Evolutionary conservation across 106 monocot species (phyloP).

Genomic region (Phalaenopsis equestris): DNA sequence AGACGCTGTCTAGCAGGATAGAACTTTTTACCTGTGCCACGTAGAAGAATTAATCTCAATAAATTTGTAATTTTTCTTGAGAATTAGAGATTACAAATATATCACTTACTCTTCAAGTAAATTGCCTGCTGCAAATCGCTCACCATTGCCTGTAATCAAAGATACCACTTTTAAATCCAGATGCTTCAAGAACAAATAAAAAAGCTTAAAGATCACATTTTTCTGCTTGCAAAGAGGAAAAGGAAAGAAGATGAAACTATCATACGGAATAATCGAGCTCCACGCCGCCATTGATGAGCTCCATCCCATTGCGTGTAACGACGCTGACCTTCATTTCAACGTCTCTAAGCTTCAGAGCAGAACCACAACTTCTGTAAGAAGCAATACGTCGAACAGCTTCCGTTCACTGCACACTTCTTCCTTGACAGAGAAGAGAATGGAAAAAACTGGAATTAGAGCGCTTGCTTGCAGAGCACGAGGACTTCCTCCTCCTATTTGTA

Average conservation of each 20-base stretch:
- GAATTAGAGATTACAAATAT: too few species aligned
- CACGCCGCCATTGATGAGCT: constrained; percentile 44
- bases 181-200: neutral
- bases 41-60: neutral
- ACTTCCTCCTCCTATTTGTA: neutral
- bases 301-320: constrained; percentile 39
- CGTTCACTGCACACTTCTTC: neutral
- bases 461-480: neutral
- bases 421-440: neutral
- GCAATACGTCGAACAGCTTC: too few species aligned
- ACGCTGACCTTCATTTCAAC: constrained; percentile 38
- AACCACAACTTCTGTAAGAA: too few species aligned
- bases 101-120: constrained; percentile 48
- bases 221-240: too few species aligned
- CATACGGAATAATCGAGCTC: constrained; percentile 40
- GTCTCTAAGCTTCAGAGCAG: neutral
- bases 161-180: neutral
- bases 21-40: constrained; percentile 57
- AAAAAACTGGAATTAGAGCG: neutral
- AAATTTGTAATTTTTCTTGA: too few species aligned
- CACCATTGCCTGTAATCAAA: constrained; percentile 56
- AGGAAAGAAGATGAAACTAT: neutral
- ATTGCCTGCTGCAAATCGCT: constrained; percentile 76
- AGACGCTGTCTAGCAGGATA: constrained; percentile 88
- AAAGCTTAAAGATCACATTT: neutral